Conservation (phyloP, 1,284 basidiomycete genomes). For the Melampsora medusae region DNA sequence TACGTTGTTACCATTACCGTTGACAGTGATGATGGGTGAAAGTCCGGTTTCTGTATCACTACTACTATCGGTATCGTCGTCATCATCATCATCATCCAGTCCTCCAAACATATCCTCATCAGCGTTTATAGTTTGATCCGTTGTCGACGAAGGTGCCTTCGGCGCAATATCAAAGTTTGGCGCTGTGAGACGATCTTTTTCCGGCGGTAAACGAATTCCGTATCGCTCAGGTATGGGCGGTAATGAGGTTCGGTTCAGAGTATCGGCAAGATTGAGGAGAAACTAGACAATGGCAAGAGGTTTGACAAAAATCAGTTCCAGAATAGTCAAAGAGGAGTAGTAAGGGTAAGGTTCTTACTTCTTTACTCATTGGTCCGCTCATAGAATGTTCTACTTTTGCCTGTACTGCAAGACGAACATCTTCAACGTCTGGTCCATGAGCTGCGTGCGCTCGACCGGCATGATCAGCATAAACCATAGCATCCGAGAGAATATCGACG, state of each 20-base stretch:
- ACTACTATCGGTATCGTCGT: constrained; percentile 44
- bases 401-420: constrained; percentile 85
- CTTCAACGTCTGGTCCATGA: constrained; percentile 68
- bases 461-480: constrained; percentile 89
- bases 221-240: constrained; percentile 92
- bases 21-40: constrained; percentile 41
- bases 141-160: constrained; percentile 68
- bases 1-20: constrained; percentile 22
- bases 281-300: constrained; percentile 62
- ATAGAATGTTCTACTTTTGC: constrained; percentile 91
- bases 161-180: constrained; percentile 92
- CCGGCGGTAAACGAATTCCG: constrained; percentile 81
- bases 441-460: constrained; percentile 74
- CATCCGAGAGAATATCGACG: constrained; percentile 82
- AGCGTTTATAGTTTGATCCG: constrained; percentile 67
- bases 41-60: constrained; percentile 45
- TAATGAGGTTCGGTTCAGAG: constrained; percentile 83
- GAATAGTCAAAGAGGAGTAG: constrained; percentile 13
- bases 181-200: constrained; percentile 76
- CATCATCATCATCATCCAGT: constrained; percentile 63
- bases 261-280: constrained; percentile 78
- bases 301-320: not conserved
- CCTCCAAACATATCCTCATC: constrained; percentile 72
- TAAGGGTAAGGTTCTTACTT: constrained; percentile 62
- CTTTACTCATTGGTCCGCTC: constrained; percentile 87